Base-by-base conservation (phyloP, 2,329 filamentous ascomycete species). In the Ascomycota sp. region DNA sequence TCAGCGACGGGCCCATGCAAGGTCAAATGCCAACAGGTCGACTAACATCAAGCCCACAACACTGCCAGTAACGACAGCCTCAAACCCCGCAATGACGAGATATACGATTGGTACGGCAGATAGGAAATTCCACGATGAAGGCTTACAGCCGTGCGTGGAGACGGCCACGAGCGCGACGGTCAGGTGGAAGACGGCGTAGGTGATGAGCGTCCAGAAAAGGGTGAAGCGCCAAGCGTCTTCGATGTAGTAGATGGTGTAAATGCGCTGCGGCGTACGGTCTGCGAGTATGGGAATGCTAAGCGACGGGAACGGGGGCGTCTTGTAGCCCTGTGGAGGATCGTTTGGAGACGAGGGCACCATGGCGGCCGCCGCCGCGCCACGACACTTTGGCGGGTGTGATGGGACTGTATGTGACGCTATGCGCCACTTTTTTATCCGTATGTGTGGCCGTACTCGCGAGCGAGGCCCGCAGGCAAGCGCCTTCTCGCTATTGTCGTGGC, bases 141-240 rank as follows among this genome's bases (percentile, higher is more conserved):
- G 55, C 46, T 65, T 69, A 39, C 59, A 60, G 23, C 61, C 68
- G 50, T 89, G 79, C 43, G 83, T 73, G 26, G 69, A 56, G 40
- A 83, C 61, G 3, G 81, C 80, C 46, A 81, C 77, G 9, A 63
- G 55, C 0, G 76, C 72, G 3, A 76, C 78, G 22, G 71, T 63
- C 12, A 85, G 43, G 48, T 93, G 81, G 36, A 85, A 78, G 13
- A 70, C 61, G 22, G 67, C 71, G 42, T 79, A 86, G 39, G 82
- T 68, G 20, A 92, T 69, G 23, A 91, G 53, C 0, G 82, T 92
- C 83, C 83, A 94, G 46, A 75, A 66, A 11, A 89, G 55, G 1
- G 82, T 93, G 51, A 89, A 93, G 38, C 76, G 75, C 75, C 81
- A 86, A 32, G 91, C 79, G 45, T 92, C 81, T 35, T 53, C 48